These are phyloP conservation scores for Serendipita vermifera DNA, from an alignment of 768 basidiomycete genomes.

Conservation along the genomic window DNA sequence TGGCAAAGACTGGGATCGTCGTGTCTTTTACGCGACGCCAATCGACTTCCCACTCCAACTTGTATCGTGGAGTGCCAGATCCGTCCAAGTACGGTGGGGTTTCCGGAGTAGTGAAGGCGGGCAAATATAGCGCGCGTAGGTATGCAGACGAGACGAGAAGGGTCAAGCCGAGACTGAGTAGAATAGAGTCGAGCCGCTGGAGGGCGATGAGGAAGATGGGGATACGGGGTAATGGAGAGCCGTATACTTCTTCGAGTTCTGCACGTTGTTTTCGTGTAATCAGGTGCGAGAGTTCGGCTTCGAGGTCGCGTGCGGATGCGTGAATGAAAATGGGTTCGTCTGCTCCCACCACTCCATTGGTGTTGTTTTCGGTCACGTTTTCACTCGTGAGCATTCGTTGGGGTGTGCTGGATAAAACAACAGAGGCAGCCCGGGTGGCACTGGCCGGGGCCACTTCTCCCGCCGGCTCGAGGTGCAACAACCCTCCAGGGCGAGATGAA, in stretches of 20 bases:
- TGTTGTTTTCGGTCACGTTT: not conserved
- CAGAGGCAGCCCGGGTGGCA: not conserved
- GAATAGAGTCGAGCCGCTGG: slow-evolving; percentile 59
- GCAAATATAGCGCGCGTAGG: slow-evolving; percentile 25
- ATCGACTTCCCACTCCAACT: slow-evolving; percentile 10
- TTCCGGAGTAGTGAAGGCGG: slow-evolving; percentile 46
- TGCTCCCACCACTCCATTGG: not conserved
- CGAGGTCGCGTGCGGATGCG: slow-evolving; percentile 11
- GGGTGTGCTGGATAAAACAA: not conserved
- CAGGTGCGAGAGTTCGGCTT: slow-evolving; percentile 47
- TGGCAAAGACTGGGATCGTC: slow-evolving; percentile 29
- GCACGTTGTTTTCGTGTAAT: slow-evolving; percentile 50
- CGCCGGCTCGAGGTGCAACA: not conserved
- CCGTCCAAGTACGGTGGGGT: not conserved
- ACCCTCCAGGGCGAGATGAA: too few species aligned
- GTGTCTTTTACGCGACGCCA: slow-evolving; percentile 8
- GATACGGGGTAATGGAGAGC: slow-evolving; percentile 64
- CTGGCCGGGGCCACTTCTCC: not conserved
- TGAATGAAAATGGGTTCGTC: not conserved
- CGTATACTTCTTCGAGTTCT: slow-evolving; percentile 69
- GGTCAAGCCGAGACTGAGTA: slow-evolving; percentile 55
- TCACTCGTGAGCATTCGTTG: not conserved
- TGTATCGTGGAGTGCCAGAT: slow-evolving; percentile 7
- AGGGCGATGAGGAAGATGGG: slow-evolving; percentile 68
- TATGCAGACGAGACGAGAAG: slow-evolving; percentile 29